A percentile compares a stretch with the other conserved stretches of the same genome.
Evolutionary conservation across 345 rosid genomes (phyloP).

Genomic region (Heritiera fomes): DNA sequence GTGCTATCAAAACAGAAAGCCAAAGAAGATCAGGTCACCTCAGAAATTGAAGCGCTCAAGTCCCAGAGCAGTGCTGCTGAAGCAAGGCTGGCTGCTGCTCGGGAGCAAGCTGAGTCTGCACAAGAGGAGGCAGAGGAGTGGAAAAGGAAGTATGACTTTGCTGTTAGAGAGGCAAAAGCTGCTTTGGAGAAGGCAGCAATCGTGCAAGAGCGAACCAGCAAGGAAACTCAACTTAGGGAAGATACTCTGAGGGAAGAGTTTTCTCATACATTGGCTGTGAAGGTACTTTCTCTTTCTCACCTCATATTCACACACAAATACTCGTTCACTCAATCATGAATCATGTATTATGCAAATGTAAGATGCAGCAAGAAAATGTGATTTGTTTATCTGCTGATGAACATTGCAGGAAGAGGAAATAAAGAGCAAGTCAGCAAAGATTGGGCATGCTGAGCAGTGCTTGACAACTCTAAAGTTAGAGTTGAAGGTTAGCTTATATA

Average conservation of each 20-base stretch:
- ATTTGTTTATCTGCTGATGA: conserved; percentile 18
- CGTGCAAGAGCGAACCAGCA: conserved; percentile 74
- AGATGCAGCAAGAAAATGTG: conserved; percentile 1
- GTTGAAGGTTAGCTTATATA: conserved; percentile 60
- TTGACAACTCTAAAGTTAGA: conserved; percentile 77
- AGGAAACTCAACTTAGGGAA: conserved; percentile 83
- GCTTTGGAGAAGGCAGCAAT: conserved; percentile 92
- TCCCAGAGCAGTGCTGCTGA: conserved; percentile 89
- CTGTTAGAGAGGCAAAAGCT: conserved; percentile 83
- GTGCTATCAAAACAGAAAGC: conserved; percentile 72
- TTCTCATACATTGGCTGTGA: conserved; percentile 53
- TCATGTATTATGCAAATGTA: conserved; percentile 1
- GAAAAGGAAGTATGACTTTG: conserved; percentile 87
- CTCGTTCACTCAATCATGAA: neutral
- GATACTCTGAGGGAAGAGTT: conserved; percentile 83
- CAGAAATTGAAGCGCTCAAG: conserved; percentile 78
- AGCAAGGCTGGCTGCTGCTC: conserved; percentile 94
- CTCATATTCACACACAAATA: neutral
- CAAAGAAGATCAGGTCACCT: conserved; percentile 62
- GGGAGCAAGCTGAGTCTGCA: conserved; percentile 81
- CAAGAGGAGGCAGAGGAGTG: conserved; percentile 94
- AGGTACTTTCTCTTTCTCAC: conserved; percentile 47
- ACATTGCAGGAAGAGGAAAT: conserved; percentile 78
- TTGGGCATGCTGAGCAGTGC: conserved; percentile 81
- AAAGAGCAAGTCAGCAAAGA: conserved; percentile 60